Evolutionary conservation across 306 rosid species (phyloP).

Genomic region (Argentina anserina): DNA sequence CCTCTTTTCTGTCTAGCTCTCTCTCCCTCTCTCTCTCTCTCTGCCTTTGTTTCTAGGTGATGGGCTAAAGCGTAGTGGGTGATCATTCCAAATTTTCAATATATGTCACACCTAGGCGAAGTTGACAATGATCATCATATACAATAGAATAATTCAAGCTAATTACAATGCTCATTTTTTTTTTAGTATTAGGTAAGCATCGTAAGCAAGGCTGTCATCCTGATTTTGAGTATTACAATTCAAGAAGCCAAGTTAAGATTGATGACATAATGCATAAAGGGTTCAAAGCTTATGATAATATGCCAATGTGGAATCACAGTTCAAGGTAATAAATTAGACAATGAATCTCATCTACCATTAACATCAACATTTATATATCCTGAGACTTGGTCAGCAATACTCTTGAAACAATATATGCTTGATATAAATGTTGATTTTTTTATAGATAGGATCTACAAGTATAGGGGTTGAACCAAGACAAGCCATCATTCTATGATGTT

Average conservation of each 20-base stretch:
- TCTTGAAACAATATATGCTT: neutral
- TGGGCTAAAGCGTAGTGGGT: constrained; percentile 18
- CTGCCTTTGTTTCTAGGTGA: neutral
- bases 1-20: constrained; percentile 6
- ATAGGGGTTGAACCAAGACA: neutral
- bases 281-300: neutral
- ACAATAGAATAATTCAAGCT: neutral
- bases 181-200: constrained; percentile 12
- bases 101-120: constrained; percentile 7
- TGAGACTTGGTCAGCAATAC: neutral
- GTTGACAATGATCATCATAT: constrained; percentile 19
- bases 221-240: neutral
- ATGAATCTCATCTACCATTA: neutral
- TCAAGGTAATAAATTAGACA: neutral
- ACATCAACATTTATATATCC: neutral
- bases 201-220: neutral
- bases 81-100: neutral
- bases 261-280: constrained; percentile 6
- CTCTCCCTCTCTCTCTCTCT: neutral
- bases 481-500: neutral
- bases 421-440: neutral
- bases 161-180: no score
- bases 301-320: neutral
- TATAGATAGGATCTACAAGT: neutral
- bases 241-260: neutral